Conservation (phyloP, 345 rosid genomes). For the Litchi chinensis region DNA sequence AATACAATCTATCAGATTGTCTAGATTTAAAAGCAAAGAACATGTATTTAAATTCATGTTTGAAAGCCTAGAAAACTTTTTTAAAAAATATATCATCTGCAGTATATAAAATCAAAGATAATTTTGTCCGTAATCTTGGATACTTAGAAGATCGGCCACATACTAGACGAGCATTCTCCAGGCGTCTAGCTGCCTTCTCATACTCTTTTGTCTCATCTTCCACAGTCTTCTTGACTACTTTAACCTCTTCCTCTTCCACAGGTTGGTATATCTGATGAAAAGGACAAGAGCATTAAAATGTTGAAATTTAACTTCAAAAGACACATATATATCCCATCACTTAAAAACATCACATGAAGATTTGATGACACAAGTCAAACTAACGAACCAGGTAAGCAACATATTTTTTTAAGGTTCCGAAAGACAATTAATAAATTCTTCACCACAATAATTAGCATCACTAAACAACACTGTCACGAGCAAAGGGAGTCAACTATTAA, state of each 20-base stretch:
- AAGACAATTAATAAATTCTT: background rate
- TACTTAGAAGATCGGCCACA: conserved; percentile 29
- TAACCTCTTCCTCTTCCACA: conserved; percentile 73
- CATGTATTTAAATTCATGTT: conserved; percentile 5
- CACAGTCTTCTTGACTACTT: conserved; percentile 53
- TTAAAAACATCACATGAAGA: background rate
- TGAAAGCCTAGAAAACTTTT: conserved; percentile 10
- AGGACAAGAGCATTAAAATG: background rate
- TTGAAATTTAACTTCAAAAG: conserved; percentile 3
- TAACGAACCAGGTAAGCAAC: background rate
- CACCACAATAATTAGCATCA: background rate
- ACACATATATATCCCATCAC: background rate
- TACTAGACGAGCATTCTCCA: conserved; percentile 68
- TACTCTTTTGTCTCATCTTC: conserved; percentile 60
- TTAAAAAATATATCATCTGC: background rate
- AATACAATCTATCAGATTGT: conserved; percentile 13
- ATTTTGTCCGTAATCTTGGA: background rate
- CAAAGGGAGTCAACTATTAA: background rate
- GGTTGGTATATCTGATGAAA: conserved; percentile 61
- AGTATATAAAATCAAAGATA: background rate
- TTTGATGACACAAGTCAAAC: background rate
- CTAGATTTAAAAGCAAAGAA: background rate
- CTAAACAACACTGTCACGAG: background rate
- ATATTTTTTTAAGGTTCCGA: background rate
- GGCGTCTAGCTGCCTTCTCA: conserved; percentile 79